Evolutionary conservation across 345 rosid genomes (phyloP), one percentile per base, ranked within the genome.

Genomic region (Crucihimalaya himalaica): DNA sequence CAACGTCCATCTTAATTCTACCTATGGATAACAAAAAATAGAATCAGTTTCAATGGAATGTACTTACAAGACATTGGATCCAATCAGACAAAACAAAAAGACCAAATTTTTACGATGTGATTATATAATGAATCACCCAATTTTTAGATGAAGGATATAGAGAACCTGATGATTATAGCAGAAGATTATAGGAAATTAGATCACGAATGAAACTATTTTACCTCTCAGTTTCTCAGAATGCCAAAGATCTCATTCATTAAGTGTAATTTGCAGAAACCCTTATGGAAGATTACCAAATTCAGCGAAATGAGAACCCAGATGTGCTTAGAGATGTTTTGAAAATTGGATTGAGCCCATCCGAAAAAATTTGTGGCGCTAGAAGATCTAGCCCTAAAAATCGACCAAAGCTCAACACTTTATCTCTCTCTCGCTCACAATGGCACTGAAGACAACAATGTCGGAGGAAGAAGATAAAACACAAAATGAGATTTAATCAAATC

Each of bases 1-100:
- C 71, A 15, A 81, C 78, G 79, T 91, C 93, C 96, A 88, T 91
- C 40, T 47, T 63, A 66, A 68, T 28, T 76, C 62, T 59, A 71
- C 72, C 85, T 83, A 55, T 42, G 60, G 32, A 67, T 79, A 75
- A 72, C 25, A 70, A 55, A 47, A 47, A 52, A 32, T 40, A 12
- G 3, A 52, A 34, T 46, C 75, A 62, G 0, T 53, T 45, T 34
- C 31, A 48, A 6, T 57, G 21, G 0, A 72, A 53, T 42, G 56
- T 11, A 45, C 34, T 55, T 11, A 25, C 2, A 68, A 39, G 13
- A 50, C 23, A 3, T 47, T 59, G 15, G 55, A 59, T 67, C 55
- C 29, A 37, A 56, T 3, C 39, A 50, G 47, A 40, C 16, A 11
- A 11, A 34, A 16, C 8, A n/a, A 2, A 70, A 60, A 13, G 4